Conservation (phyloP, 139 green algal genomes). For the Penium margaritaceum region DNA sequence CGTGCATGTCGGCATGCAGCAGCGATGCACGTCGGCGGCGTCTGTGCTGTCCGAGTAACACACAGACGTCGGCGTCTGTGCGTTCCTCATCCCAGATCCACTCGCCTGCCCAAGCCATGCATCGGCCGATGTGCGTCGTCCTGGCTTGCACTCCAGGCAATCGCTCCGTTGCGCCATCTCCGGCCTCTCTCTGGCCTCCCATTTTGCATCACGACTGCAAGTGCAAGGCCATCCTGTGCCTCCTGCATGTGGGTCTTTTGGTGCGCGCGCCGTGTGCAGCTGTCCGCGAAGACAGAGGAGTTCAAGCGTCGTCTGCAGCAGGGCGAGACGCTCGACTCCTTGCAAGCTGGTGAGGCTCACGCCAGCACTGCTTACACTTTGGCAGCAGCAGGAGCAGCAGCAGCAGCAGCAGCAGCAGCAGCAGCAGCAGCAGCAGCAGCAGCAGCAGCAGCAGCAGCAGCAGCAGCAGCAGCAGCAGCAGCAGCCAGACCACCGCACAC, state of each 20-base stretch:
- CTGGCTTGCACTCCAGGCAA: neutral
- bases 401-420: neutral
- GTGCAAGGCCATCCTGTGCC: neutral
- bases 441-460: no score
- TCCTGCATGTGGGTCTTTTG: neutral
- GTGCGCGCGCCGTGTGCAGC: constrained; percentile 12
- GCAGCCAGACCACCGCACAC: neutral
- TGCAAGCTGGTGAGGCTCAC: constrained; percentile 20
- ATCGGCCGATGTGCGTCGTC: no score
- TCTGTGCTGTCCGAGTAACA: no score
- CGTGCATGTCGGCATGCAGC: no score
- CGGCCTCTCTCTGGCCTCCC: neutral
- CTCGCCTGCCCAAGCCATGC: no score
- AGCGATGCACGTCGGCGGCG: no score
- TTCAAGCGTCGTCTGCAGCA: constrained; percentile 47
- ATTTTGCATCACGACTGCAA: neutral
- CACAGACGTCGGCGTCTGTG: no score
- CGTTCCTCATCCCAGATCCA: no score
- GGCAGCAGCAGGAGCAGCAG: neutral
- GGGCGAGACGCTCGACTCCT: constrained; percentile 48
- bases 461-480: neutral
- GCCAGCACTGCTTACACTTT: neutral
- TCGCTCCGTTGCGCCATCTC: neutral
- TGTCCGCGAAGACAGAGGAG: constrained; percentile 48
- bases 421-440: neutral